phyloP scores from a whole-genome alignment of 148 eudicot genomes.

The Pharnaceum exiguum region DNA sequence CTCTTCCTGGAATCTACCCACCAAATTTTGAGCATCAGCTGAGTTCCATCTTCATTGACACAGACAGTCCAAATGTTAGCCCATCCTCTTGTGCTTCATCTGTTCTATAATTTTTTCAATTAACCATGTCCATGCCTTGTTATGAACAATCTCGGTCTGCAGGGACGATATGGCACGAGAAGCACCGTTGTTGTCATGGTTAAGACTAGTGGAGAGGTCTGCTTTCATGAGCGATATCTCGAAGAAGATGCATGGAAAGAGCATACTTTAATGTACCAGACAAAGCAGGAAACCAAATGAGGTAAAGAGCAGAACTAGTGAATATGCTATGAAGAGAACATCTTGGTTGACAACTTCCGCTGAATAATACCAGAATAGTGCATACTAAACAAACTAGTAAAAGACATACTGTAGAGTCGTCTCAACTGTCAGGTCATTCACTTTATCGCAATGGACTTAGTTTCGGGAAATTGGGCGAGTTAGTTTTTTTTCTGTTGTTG shows the following conservation, averaged over 20 bases:
- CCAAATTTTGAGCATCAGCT: slow-evolving; percentile 43
- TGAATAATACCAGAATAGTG: no score
- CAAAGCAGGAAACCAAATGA: slow-evolving; percentile 11
- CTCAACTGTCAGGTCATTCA: no score
- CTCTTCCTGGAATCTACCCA: slow-evolving; percentile 46
- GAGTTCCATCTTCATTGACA: slow-evolving; percentile 70
- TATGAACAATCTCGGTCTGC: neutral
- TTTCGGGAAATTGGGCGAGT: no score
- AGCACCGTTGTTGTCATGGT: slow-evolving; percentile 54
- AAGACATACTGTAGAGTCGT: no score
- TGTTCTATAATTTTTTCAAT: neutral
- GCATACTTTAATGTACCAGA: slow-evolving; percentile 35
- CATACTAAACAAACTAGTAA: no score
- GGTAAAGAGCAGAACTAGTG: neutral
- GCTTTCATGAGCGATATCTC: slow-evolving; percentile 55
- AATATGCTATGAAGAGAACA: no score
- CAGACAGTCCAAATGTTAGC: slow-evolving; percentile 43
- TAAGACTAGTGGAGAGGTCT: slow-evolving; percentile 42
- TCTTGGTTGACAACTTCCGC: no score
- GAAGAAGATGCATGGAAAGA: slow-evolving; percentile 60
- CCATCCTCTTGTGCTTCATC: neutral
- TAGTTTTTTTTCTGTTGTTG: no score
- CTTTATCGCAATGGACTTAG: no score
- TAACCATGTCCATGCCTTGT: neutral
- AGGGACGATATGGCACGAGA: slow-evolving; percentile 88